phyloP scores from a whole-genome alignment of 108 stramenopile species.

The Aurantiochytrium sp. region DNA sequence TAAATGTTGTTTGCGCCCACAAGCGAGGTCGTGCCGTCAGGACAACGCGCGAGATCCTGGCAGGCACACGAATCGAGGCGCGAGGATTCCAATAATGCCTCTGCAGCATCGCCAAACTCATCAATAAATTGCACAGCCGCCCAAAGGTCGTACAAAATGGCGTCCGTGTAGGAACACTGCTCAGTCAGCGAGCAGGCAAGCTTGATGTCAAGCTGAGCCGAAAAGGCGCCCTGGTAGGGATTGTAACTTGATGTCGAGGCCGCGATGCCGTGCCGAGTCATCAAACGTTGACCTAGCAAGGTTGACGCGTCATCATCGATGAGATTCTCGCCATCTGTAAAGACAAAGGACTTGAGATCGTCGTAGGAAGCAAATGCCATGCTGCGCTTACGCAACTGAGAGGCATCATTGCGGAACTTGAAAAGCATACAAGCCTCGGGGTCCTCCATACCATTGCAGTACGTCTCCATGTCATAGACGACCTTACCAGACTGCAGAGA shows the following conservation, averaged over 20 bases:
- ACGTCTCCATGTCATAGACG: not conserved
- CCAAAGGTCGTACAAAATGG: slow-evolving; percentile 55
- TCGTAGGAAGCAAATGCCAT: not conserved
- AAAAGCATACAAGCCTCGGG: not conserved
- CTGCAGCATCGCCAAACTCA: slow-evolving; percentile 56
- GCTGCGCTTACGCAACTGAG: not conserved
- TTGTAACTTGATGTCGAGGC: not conserved
- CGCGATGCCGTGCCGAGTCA: not conserved
- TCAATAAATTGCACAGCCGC: slow-evolving; percentile 58
- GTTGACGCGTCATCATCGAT: not conserved
- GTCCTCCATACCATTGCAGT: not conserved
- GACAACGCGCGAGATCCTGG: slow-evolving; percentile 60
- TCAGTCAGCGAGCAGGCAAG: not conserved
- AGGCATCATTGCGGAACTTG: not conserved
- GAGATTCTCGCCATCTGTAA: not conserved
- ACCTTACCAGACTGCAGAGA: not conserved
- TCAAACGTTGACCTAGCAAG: not conserved
- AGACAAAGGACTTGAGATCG: slow-evolving; percentile 3
- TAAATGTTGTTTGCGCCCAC: slow-evolving; percentile 36
- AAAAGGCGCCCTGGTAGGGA: not conserved
- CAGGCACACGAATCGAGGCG: slow-evolving; percentile 68
- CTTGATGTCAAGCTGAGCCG: not conserved
- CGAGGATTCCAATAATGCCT: slow-evolving; percentile 27
- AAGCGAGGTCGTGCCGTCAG: slow-evolving; percentile 57
- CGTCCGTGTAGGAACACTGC: slow-evolving; percentile 58